Evolutionary conservation across 2,329 filamentous ascomycete species (phyloP), one percentile per base, ranked within the genome.

Genomic region (Microsporum audouinii): DNA sequence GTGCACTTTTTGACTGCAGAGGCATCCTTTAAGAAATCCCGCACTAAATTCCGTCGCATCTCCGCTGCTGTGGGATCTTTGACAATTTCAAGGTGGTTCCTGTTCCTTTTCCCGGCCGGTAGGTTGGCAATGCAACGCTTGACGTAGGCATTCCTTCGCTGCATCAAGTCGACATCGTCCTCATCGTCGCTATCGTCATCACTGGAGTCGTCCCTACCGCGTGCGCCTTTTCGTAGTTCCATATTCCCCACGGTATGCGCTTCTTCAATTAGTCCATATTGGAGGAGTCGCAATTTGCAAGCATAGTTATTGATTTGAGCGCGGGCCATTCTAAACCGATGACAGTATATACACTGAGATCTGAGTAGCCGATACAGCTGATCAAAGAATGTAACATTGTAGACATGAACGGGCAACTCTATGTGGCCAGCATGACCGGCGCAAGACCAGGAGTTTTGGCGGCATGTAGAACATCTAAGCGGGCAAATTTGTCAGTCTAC

Each of bases 361-460:
- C 91, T 86, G 23, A 99, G 81, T 53, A 99, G 80, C 51, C 89
- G 87, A 65, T 95, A 83, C 59, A 91, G 83, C 73, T 96, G 91
- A 71, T 96, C 91, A 80, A 99, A 88, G 71, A 96, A 97, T 1
- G 91, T 88, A n/a, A 92, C 89, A 74, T 99, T 92, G 73, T 97
- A 99, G 59, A 96, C 89, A 55, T 89, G 89, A 10, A 91, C 87
- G 12, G 94, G 91, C 10, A 99, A 85, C 68, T 96, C 90, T 72
- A 99, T 95, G 71, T 99, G 94, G 59, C 94, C 95, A 63, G 88
- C 84, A 77, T 99, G 95, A 61, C 95, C 95, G 5, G 92, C 90
- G 72, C 95, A 99, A 68, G 84, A 84, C 70, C 85, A 82, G 64
- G 86, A 86, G 70, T 86, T 88, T 66, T 95, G 82, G 67, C 92